A percentile compares a stretch with the other conserved stretches of the same genome.
Evolutionary conservation across 176 grass and related monocot species (phyloP).

Genomic region (Otatea glauca): DNA sequence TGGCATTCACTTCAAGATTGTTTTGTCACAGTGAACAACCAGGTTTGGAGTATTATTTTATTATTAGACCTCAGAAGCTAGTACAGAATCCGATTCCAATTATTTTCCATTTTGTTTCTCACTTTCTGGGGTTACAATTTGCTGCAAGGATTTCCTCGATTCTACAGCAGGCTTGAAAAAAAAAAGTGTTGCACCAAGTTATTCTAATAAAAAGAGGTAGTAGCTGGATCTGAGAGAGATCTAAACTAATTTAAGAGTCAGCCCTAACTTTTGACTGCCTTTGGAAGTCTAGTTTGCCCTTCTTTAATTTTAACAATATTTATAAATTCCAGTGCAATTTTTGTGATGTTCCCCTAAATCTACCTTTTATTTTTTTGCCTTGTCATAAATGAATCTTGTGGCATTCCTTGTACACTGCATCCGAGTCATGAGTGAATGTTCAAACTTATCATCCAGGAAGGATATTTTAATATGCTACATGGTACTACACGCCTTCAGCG

Average conservation of each 20-base stretch:
- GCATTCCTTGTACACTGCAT: not conserved
- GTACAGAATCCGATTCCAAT: not conserved
- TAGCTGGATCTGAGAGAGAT: not conserved
- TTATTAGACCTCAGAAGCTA: not conserved
- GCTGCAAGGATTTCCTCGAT: not conserved
- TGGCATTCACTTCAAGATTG: not conserved
- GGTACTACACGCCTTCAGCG: not conserved
- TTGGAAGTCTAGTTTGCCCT: not conserved
- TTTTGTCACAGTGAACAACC: not conserved
- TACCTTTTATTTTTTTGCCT: not conserved
- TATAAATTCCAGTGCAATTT: not conserved
- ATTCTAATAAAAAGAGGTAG: not conserved
- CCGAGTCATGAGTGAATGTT: not conserved
- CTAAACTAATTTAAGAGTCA: not conserved
- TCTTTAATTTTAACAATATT: not conserved
- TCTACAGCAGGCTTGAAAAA: not conserved
- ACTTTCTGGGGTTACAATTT: not conserved
- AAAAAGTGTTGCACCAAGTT: not conserved
- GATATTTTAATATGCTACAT: not conserved
- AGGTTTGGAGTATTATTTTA: not conserved
- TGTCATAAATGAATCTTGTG: not conserved
- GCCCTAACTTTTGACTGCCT: not conserved
- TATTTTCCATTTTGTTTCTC: not conserved
- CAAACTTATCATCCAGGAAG: not conserved
- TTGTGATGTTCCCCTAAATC: not conserved